Evolutionary conservation across 2,329 filamentous ascomycete genomes (phyloP), one percentile per base, ranked within the genome.

Genomic region (Zymoseptoria pseudotritici): DNA sequence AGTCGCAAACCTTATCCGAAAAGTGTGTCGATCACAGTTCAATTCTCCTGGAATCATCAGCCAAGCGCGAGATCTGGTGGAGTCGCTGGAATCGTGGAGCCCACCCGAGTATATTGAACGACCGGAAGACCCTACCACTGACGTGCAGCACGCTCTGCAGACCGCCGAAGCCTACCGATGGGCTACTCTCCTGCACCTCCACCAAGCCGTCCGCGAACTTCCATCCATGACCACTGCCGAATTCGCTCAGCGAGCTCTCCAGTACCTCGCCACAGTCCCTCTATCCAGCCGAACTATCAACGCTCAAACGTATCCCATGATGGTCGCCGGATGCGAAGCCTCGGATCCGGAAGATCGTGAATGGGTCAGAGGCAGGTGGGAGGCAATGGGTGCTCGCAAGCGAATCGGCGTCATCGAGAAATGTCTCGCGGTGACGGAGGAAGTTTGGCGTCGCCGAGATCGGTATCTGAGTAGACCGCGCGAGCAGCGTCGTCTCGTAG

Each of bases 341-440:
- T 76, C 79, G 22, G 78, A 78, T 2, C 74, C 77, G 13, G 84
- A 87, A 64, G 83, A 88, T 65, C 76, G 86, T 11, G 75, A 81
- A 29, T 89, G 86, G 85, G 83, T 89, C 2, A 75, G 80, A 51
- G 78, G 82, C 22, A 79, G 86, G 36, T 90, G 86, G 86, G 72
- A 75, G 4, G 75, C 79, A 2, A 86, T 89, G 77, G 79, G 79
- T 56, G 74, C 76, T 20, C 79, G 86, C 26, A 82, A 89, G 75
- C 84, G 83, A 72, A 84, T 89, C 52, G 86, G 86, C 17, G 85
- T 87, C 54, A 80, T 89, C 53, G 85, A 88, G 67, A 82, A 84
- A 24, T 87, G 84, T 61, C 76, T 83, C 63, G 82, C 86, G 52
- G 83, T 89, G 6, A 81, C 85, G 21, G 80, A 82, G 60, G 86